These are phyloP conservation scores for Yarrowia deformans DNA, from an alignment of 805 yeast species.

Conservation along the genomic window DNA sequence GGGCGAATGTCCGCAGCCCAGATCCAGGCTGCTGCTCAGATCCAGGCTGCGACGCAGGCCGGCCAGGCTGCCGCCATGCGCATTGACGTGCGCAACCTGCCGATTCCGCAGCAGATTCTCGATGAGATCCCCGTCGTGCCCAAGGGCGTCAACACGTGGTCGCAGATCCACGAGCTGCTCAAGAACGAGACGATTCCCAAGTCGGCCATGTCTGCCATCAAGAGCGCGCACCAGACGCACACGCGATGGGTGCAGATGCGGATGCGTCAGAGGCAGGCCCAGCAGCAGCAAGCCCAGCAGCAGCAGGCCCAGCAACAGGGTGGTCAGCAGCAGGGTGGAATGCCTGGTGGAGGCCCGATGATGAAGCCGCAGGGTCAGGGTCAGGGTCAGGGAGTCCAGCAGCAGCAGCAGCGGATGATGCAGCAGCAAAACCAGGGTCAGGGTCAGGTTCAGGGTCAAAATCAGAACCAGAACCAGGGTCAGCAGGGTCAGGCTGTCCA, in stretches of 20 bases:
- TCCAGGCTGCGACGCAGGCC: conserved; percentile 37
- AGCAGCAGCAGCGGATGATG: conserved; percentile 18
- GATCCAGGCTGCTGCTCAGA: conserved; percentile 30
- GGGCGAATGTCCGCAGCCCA: conserved; percentile 30
- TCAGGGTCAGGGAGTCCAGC: conserved; percentile 8
- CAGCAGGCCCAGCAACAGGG: conserved; percentile 42
- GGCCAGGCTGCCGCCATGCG: conserved; percentile 45
- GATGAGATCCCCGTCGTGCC: conserved; percentile 78
- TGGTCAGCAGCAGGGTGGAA: conserved; percentile 41
- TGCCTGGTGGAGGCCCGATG: background rate
- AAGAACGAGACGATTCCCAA: conserved; percentile 66
- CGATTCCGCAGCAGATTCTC: conserved; percentile 74
- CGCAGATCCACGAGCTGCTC: conserved; percentile 69
- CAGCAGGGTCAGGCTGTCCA: background rate
- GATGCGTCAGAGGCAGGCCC: conserved; percentile 42
- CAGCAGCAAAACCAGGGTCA: conserved; percentile 1
- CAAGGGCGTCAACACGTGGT: conserved; percentile 81
- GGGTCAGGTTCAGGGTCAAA: conserved; percentile 1
- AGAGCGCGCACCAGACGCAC: conserved; percentile 64
- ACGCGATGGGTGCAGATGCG: conserved; percentile 45
- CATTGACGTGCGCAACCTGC: conserved; percentile 61
- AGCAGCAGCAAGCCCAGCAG: conserved; percentile 44
- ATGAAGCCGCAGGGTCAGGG: background rate
- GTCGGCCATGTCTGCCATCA: conserved; percentile 64
- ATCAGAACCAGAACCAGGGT: conserved; percentile 1